These are phyloP conservation scores for Gossypium bickii DNA, from an alignment of 345 rosid genomes.

Conservation along the genomic window DNA sequence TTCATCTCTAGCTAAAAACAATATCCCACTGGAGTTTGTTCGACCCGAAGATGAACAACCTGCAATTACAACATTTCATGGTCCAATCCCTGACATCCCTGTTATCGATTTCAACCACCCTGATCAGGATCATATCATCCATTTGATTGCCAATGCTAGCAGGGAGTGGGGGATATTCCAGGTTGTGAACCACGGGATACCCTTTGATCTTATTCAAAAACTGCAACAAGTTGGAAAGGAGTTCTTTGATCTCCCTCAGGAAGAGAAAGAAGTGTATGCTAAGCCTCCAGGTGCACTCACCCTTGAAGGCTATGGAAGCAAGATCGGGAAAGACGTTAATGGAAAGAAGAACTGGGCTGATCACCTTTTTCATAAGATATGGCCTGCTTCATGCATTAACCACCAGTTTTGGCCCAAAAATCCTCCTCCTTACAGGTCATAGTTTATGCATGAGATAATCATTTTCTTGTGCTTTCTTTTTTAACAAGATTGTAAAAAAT, in stretches of 20 bases:
- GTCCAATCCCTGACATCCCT: constrained; percentile 45
- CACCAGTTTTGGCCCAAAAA: constrained; percentile 72
- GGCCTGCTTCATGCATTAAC: constrained; percentile 63
- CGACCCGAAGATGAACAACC: constrained; percentile 70
- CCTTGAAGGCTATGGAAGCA: constrained; percentile 66
- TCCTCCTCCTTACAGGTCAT: constrained; percentile 70
- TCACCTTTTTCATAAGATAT: constrained; percentile 73
- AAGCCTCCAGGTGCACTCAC: constrained; percentile 35
- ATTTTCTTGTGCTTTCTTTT: no score
- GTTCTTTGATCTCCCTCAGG: constrained; percentile 62
- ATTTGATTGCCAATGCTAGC: constrained; percentile 32
- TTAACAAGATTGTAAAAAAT: no score
- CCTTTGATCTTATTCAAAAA: constrained; percentile 33
- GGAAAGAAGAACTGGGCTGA: constrained; percentile 76
- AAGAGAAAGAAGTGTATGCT: constrained; percentile 61
- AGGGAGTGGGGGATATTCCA: constrained; percentile 64
- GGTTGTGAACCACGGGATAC: constrained; percentile 58
- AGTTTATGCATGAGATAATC: background rate
- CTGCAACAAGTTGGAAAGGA: constrained; percentile 52
- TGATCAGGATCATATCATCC: constrained; percentile 22
- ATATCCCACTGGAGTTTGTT: constrained; percentile 64
- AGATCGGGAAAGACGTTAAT: constrained; percentile 42
- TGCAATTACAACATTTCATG: constrained; percentile 50
- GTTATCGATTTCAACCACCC: constrained; percentile 38
- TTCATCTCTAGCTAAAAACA: constrained; percentile 16